Conservation (phyloP, 306 rosid species). For the Potentilla sterilis region DNA sequence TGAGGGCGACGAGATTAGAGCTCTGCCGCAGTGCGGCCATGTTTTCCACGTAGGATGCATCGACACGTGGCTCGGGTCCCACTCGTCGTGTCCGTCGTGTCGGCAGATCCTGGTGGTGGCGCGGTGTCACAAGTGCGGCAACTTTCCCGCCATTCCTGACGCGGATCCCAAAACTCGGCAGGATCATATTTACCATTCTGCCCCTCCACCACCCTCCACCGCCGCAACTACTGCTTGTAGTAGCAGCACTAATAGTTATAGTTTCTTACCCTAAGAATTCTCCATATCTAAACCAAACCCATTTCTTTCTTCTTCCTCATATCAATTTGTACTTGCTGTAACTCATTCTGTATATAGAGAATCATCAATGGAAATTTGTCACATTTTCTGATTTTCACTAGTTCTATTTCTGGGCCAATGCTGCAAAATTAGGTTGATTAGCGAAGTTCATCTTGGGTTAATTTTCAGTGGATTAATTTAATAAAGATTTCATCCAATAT, state of each 20-base stretch:
- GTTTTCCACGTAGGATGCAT: slow-evolving; percentile 61
- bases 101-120: slow-evolving; percentile 59
- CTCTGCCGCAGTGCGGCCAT: slow-evolving; percentile 72
- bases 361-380: slow-evolving; percentile 7
- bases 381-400: too few species aligned
- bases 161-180: slow-evolving; percentile 33
- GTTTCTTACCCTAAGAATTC: slow-evolving; percentile 39
- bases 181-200: slow-evolving; percentile 24
- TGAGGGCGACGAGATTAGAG: slow-evolving; percentile 66
- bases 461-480: neutral
- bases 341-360: slow-evolving; percentile 9
- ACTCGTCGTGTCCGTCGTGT: slow-evolving; percentile 76
- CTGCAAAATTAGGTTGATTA: neutral
- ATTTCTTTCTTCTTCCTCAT: neutral
- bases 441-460: neutral
- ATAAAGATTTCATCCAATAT: too few species aligned
- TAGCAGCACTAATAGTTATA: neutral
- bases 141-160: slow-evolving; percentile 46
- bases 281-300: neutral
- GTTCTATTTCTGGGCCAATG: neutral
- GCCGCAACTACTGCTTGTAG: neutral
- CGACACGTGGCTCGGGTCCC: slow-evolving; percentile 72
- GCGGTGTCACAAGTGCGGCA: slow-evolving; percentile 72
- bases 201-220: neutral
- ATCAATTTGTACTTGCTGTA: slow-evolving; percentile 4